A percentile compares a stretch with the other conserved stretches of the same genome.
Evolutionary conservation across 352 stramenopile species (phyloP).

Genomic region (Phytopythium oedochilum): DNA sequence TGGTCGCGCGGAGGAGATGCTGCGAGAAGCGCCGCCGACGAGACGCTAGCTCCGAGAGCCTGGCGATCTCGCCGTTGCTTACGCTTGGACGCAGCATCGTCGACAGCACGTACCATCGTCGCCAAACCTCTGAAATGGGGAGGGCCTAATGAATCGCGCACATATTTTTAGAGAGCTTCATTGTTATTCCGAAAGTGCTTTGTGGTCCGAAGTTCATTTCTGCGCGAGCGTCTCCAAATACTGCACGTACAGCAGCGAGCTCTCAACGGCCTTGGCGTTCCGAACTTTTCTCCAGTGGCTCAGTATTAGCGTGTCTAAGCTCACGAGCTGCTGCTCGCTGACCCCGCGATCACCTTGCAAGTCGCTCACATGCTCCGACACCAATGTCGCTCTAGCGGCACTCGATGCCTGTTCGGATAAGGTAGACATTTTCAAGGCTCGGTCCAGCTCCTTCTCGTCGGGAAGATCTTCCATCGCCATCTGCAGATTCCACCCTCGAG

Average conservation of each 20-base stretch:
- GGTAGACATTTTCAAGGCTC: constrained; percentile 10
- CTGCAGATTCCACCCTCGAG: constrained; percentile 42
- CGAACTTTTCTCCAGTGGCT: constrained; percentile 43
- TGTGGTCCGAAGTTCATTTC: background rate
- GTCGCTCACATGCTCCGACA: constrained; percentile 42
- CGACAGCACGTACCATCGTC: background rate
- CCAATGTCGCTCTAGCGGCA: constrained; percentile 5
- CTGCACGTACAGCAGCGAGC: constrained; percentile 37
- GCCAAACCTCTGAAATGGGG: background rate
- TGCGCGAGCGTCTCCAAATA: constrained; percentile 29
- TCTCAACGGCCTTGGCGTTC: constrained; percentile 23
- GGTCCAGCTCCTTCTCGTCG: constrained; percentile 12
- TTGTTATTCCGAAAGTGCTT: background rate
- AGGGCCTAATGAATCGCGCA: no score
- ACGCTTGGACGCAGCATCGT: background rate
- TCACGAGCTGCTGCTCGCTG: constrained; percentile 43
- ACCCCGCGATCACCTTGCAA: constrained; percentile 19
- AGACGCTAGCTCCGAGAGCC: constrained; percentile 31
- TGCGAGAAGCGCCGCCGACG: constrained; percentile 17
- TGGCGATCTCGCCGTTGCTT: constrained; percentile 6
- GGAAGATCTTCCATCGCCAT: constrained; percentile 21
- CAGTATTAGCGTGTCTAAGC: constrained; percentile 55
- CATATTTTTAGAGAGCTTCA: background rate
- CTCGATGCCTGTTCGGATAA: constrained; percentile 22
- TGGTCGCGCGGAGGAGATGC: constrained; percentile 2